phyloP scores from a whole-genome alignment of 2,329 filamentous ascomycete genomes.

The Fusarium sp. region DNA sequence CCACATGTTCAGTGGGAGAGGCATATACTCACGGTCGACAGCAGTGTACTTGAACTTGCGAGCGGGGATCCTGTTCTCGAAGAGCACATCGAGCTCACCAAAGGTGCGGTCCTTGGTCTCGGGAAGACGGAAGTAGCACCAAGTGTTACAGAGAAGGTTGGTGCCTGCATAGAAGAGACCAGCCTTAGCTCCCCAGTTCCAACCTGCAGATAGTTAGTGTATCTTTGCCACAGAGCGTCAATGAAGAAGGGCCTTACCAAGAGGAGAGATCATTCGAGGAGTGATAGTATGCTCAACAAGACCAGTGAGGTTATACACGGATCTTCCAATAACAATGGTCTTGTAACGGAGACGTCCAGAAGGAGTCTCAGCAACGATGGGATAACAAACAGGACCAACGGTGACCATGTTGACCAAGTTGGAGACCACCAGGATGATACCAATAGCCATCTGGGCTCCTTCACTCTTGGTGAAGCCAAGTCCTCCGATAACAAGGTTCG shows the following conservation, averaged over 20 bases:
- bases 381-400: constrained; percentile 52
- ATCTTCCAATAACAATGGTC: constrained; percentile 58
- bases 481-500: constrained; percentile 43
- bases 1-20: accelerated
- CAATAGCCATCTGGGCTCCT: constrained; percentile 20
- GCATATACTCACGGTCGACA: constrained; percentile 37
- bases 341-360: constrained; percentile 58
- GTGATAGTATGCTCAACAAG: constrained; percentile 55
- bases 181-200: constrained; percentile 52
- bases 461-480: constrained; percentile 18
- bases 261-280: constrained; percentile 46
- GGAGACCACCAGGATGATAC: constrained; percentile 46
- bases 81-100: constrained; percentile 44
- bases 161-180: constrained; percentile 51
- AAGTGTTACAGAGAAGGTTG: constrained; percentile 52
- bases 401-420: constrained; percentile 51
- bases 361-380: constrained; percentile 54
- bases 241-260: neutral
- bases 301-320: constrained; percentile 56
- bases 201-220: neutral
- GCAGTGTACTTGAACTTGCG: constrained; percentile 45
- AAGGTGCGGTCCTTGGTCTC: constrained; percentile 47
- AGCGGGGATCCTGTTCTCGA: constrained; percentile 38
- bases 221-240: too few relatives aligned
- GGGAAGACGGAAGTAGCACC: constrained; percentile 47